Conservation (phyloP, 75 land plant genomes). For the Adiantum capillusveneris region DNA sequence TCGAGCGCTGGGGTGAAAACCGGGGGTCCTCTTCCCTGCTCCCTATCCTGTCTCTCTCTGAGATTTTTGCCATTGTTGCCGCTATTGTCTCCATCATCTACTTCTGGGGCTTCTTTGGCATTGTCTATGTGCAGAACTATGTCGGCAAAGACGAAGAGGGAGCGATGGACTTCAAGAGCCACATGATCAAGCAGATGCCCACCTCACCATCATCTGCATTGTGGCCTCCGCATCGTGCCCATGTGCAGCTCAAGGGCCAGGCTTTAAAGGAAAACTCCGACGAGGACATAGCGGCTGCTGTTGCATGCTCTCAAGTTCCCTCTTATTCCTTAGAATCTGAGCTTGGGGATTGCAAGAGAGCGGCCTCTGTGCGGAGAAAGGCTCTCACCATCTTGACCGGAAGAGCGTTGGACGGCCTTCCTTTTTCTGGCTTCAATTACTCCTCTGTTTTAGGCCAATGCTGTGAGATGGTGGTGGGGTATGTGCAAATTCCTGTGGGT, state of each 20-base stretch:
- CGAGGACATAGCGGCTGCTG: constrained; percentile 26
- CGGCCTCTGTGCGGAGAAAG: constrained; percentile 15
- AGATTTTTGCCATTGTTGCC: constrained; percentile 48
- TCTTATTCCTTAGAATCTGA: constrained; percentile 31
- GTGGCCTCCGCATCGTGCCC: background rate
- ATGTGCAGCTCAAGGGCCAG: constrained; percentile 16
- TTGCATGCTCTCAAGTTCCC: constrained; percentile 13
- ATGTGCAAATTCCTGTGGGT: constrained; percentile 74
- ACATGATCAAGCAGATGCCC: background rate
- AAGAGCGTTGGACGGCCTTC: constrained; percentile 26
- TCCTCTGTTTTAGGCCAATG: constrained; percentile 61
- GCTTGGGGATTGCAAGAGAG: constrained; percentile 18
- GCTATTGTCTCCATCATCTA: constrained; percentile 66
- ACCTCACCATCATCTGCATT: background rate
- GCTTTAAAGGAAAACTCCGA: constrained; percentile 9
- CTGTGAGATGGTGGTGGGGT: constrained; percentile 81
- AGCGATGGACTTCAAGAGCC: constrained; percentile 7
- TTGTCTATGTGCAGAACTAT: constrained; percentile 59
- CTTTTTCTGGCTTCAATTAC: constrained; percentile 62
- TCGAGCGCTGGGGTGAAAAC: constrained; percentile 86
- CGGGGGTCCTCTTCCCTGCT: constrained; percentile 60
- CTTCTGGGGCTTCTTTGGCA: constrained; percentile 75
- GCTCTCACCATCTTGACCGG: constrained; percentile 19
- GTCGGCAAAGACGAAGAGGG: constrained; percentile 15
- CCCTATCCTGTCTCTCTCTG: constrained; percentile 51